Percentiles rank a stretch among this genome's conserved stretches.
phyloP scores from a whole-genome alignment of 2,329 filamentous ascomycete genomes.

The Botryosphaeria dothidea region DNA sequence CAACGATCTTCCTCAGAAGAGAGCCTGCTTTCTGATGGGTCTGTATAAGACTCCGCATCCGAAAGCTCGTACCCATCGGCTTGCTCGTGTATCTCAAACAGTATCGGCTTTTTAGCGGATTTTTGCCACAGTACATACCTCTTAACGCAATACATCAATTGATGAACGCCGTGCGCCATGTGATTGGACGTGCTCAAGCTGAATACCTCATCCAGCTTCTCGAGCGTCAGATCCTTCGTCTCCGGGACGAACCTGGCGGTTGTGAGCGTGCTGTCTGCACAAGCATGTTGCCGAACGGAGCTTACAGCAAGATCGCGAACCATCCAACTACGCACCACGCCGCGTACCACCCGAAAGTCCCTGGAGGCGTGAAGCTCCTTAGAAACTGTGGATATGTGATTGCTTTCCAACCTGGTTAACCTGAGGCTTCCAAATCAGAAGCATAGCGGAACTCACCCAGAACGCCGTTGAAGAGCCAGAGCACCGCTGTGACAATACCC shows the following conservation, averaged over 20 bases:
- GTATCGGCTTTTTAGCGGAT: not conserved
- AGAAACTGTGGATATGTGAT: conserved; percentile 34
- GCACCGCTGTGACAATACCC: conserved; percentile 52
- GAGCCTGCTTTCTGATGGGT: too few species aligned
- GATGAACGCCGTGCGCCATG: not conserved
- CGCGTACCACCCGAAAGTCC: conserved; percentile 59
- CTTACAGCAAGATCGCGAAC: conserved; percentile 39
- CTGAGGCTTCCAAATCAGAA: not conserved
- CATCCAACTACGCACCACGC: conserved; percentile 55
- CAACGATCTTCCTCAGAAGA: too few species aligned
- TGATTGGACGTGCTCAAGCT: conserved; percentile 44
- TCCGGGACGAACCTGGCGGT: conserved; percentile 51
- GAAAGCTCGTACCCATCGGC: too few species aligned
- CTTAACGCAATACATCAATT: not conserved
- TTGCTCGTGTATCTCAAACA: too few species aligned
- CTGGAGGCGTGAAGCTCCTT: conserved; percentile 50
- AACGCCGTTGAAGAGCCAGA: conserved; percentile 59
- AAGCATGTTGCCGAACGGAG: too few species aligned
- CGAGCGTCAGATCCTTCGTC: conserved; percentile 41
- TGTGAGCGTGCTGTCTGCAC: too few species aligned
- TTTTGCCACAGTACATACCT: not conserved
- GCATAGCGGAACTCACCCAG: conserved; percentile 44
- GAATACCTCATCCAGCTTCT: conserved; percentile 54
- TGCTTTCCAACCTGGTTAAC: conserved; percentile 41
- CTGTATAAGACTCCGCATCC: too few species aligned